Conservation (phyloP, 169 alveolate species). For the Cryptosporidium parvum region DNA sequence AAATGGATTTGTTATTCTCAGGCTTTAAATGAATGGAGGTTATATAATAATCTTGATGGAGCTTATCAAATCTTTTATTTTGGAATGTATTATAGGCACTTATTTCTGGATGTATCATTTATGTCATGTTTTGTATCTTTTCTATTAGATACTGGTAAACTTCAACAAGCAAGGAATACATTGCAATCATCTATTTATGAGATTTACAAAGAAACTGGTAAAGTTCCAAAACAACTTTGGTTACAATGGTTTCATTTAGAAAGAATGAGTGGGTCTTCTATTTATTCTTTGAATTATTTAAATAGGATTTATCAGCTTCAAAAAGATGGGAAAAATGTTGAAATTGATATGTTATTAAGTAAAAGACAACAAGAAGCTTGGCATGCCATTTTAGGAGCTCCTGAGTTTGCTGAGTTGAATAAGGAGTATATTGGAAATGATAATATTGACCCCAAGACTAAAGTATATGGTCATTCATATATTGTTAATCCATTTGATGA, state of each 20-base stretch:
- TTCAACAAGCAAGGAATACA: constrained; percentile 65
- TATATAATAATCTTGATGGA: constrained; percentile 61
- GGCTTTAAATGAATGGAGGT: constrained; percentile 69
- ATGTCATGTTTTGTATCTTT: constrained; percentile 71
- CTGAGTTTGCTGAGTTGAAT: constrained; percentile 58
- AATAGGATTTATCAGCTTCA: constrained; percentile 58
- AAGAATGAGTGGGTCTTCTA: constrained; percentile 59
- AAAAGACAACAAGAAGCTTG: constrained; percentile 40
- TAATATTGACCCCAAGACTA: constrained; percentile 39
- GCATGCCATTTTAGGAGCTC: constrained; percentile 71
- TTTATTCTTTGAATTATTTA: constrained; percentile 48
- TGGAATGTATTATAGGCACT: constrained; percentile 71
- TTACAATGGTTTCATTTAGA: constrained; percentile 64
- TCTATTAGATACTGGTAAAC: constrained; percentile 57
- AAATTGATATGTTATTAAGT: constrained; percentile 57
- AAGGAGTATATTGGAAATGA: constrained; percentile 53
- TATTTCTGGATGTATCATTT: constrained; percentile 43
- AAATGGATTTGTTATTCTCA: constrained; percentile 73
- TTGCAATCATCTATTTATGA: constrained; percentile 70
- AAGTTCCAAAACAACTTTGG: constrained; percentile 57
- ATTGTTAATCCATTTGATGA: constrained; percentile 27
- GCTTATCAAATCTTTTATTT: constrained; percentile 48
- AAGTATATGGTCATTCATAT: constrained; percentile 57
- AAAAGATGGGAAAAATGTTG: constrained; percentile 53
- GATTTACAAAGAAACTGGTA: constrained; percentile 65